Evolutionary conservation across 306 rosid species (phyloP).

Genomic region (Begonia peltatifolia): DNA sequence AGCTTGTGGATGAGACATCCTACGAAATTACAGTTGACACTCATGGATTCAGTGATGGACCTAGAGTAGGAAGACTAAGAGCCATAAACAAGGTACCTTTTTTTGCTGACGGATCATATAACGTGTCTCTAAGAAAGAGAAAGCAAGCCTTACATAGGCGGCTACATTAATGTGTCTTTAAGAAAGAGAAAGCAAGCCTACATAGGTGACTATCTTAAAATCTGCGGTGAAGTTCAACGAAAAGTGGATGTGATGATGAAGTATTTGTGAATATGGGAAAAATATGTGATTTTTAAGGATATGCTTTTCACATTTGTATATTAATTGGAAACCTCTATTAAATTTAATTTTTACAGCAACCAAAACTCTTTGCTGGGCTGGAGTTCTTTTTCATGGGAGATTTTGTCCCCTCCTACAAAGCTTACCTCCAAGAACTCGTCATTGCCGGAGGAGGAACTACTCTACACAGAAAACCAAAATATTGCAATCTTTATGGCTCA

Average conservation of each 20-base stretch:
- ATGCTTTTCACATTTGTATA: not conserved
- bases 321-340: too few relatives aligned
- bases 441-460: constrained; percentile 77
- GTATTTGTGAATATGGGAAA: too few relatives aligned
- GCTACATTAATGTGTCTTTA: not conserved
- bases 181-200: not conserved
- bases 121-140: not conserved
- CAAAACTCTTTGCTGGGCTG: constrained; percentile 57
- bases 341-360: constrained; percentile 43
- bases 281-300: not conserved
- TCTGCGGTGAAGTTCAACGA: not conserved
- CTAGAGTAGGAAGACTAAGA: constrained; percentile 75
- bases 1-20: constrained; percentile 48
- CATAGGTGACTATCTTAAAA: not conserved
- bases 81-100: constrained; percentile 44
- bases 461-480: constrained; percentile 72
- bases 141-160: not conserved
- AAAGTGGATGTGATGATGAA: too few relatives aligned
- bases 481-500: constrained; percentile 13
- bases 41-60: constrained; percentile 74
- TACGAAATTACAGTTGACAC: constrained; percentile 56
- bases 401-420: constrained; percentile 53
- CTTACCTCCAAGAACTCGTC: constrained; percentile 67
- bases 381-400: constrained; percentile 71
- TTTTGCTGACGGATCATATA: not conserved